Percentiles rank a stretch among this genome's conserved stretches.
Evolutionary conservation across 1,284 basidiomycete genomes (phyloP).

Genomic region (Meira nashicola): DNA sequence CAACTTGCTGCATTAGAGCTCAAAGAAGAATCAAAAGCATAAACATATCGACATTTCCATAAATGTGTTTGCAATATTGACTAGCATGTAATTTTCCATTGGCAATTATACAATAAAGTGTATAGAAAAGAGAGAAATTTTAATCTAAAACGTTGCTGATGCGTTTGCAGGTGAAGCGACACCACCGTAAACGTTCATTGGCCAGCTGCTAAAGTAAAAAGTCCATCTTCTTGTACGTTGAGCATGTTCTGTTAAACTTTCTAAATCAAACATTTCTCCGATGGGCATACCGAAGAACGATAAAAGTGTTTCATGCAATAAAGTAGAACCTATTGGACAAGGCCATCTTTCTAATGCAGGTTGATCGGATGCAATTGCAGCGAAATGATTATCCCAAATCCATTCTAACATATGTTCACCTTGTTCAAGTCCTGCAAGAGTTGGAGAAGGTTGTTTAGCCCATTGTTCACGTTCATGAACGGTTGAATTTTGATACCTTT

Average conservation of each 20-base stretch:
- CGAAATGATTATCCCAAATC: constrained; percentile 70
- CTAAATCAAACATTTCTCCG: constrained; percentile 56
- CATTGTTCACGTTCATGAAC: constrained; percentile 59
- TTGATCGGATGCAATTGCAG: constrained; percentile 68
- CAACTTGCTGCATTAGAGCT: constrained; percentile 23
- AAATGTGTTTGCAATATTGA: background rate
- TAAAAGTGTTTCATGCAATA: constrained; percentile 39
- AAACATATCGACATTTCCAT: background rate
- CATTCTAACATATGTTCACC: constrained; percentile 37
- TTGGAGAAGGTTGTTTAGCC: constrained; percentile 22
- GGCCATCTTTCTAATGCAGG: constrained; percentile 67
- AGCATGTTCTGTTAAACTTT: constrained; percentile 50
- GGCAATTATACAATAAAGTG: background rate
- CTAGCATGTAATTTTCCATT: background rate
- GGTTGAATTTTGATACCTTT: constrained; percentile 59
- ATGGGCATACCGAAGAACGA: constrained; percentile 29
- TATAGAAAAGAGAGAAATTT: background rate
- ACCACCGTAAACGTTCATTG: constrained; percentile 54
- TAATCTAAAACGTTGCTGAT: constrained; percentile 27
- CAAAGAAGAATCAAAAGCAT: constrained; percentile 9
- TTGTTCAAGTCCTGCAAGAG: constrained; percentile 39
- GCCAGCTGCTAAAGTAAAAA: constrained; percentile 55
- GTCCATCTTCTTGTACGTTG: constrained; percentile 48
- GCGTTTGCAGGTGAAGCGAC: constrained; percentile 56
- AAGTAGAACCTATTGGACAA: constrained; percentile 16